Evolutionary conservation across 768 basidiomycete species (phyloP).

Genomic region (Pseudohyphozyma bogoriensis): DNA sequence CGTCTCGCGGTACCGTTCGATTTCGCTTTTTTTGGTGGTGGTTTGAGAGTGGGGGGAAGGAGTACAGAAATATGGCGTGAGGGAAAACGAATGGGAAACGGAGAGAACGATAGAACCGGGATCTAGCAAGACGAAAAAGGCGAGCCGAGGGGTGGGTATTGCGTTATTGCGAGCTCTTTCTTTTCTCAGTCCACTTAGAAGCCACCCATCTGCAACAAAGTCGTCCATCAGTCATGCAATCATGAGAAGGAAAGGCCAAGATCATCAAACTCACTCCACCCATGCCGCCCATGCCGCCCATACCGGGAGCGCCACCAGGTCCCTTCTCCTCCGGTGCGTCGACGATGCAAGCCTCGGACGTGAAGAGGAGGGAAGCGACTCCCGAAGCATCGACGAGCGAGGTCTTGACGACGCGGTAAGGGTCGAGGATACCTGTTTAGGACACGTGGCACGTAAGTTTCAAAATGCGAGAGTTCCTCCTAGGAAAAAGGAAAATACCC

Average conservation of each 20-base stretch:
- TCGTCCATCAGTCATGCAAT: neutral
- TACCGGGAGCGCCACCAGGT: slow-evolving; percentile 39
- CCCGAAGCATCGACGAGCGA: slow-evolving; percentile 83
- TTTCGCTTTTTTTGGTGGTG: too few species aligned
- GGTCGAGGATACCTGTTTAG: slow-evolving; percentile 36
- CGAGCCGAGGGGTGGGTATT: too few species aligned
- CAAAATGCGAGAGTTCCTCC: neutral
- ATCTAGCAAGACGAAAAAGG: too few species aligned
- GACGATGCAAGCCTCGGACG: slow-evolving; percentile 83
- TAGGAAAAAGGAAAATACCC: slow-evolving; percentile 57
- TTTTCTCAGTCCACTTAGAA: too few species aligned
- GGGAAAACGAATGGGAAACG: too few species aligned
- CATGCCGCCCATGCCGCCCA: slow-evolving; percentile 43
- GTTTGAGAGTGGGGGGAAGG: too few species aligned
- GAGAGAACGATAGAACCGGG: too few species aligned
- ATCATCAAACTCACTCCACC: slow-evolving; percentile 12
- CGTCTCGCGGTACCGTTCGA: too few species aligned
- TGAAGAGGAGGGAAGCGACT: slow-evolving; percentile 87
- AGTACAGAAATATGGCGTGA: too few species aligned
- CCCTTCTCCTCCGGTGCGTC: slow-evolving; percentile 64
- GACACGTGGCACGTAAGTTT: neutral
- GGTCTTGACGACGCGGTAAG: slow-evolving; percentile 87
- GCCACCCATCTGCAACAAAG: too few species aligned
- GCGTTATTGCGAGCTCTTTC: too few species aligned
- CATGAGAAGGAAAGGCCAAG: neutral